These are phyloP conservation scores for Glycine latifolia DNA, from an alignment of 306 rosid genomes.

Conservation along the genomic window DNA sequence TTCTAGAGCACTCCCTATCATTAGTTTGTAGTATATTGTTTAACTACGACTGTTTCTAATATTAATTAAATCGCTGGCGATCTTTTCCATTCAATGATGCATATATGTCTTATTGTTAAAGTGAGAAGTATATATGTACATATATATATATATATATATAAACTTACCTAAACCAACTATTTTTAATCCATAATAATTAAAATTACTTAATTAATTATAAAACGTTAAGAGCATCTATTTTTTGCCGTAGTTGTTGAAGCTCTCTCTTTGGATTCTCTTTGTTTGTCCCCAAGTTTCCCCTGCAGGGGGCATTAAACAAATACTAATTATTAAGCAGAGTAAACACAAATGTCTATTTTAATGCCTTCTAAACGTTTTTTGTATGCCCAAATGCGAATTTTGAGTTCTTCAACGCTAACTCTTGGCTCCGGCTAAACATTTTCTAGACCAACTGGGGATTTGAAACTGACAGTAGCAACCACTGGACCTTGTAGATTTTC, in stretches of 20 bases:
- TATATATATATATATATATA: background rate
- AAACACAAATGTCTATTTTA: background rate
- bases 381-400: constrained; percentile 43
- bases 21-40: background rate
- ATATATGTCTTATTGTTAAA: background rate
- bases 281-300: constrained; percentile 54
- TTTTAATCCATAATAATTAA: constrained; percentile 41
- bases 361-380: constrained; percentile 29
- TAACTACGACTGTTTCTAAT: constrained; percentile 10
- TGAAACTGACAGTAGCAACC: constrained; percentile 41
- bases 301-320: constrained; percentile 33
- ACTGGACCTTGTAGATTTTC: background rate
- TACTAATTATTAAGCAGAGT: background rate
- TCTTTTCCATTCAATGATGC: too few species aligned
- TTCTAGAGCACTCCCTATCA: too few species aligned
- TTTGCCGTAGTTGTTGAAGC: constrained; percentile 57
- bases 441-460: constrained; percentile 44
- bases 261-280: constrained; percentile 65
- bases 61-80: background rate
- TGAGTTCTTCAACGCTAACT: constrained; percentile 54
- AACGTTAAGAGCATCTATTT: constrained; percentile 45
- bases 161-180: constrained; percentile 73
- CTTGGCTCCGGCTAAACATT: constrained; percentile 39
- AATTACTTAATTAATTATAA: constrained; percentile 16
- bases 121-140: background rate